Evolutionary conservation across 2,329 filamentous ascomycete genomes (phyloP).

Genomic region (Paramyrothecium roridum): DNA sequence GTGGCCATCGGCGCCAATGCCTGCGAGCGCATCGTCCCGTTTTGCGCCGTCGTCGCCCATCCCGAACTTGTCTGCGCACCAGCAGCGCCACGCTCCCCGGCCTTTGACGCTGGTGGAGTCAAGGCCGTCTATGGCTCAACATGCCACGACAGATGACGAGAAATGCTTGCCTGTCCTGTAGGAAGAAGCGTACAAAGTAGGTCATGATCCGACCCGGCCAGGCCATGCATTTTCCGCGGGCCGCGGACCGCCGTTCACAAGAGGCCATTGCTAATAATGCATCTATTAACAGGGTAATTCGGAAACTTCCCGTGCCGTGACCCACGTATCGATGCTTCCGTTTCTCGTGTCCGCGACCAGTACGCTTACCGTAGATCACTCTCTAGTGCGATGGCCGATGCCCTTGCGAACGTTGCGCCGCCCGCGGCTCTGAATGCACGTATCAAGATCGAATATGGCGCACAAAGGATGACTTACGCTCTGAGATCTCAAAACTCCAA

Average conservation of each 20-base stretch:
- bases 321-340: neutral
- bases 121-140: neutral
- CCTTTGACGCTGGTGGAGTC: too few species aligned
- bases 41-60: too few species aligned
- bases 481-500: constrained; percentile 2
- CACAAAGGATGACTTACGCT: constrained; percentile 3
- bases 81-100: too few species aligned
- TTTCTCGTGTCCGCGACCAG: neutral
- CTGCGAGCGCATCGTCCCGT: too few species aligned
- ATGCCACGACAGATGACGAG: neutral
- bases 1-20: too few species aligned
- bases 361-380: neutral
- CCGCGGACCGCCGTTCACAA: neutral
- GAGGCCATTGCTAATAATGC: neutral
- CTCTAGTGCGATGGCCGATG: neutral
- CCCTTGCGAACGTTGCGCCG: constrained; percentile 1
- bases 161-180: constrained; percentile 3
- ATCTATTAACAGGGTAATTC: neutral
- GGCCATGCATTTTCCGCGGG: neutral
- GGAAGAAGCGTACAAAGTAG: constrained; percentile 4
- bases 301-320: neutral
- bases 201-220: neutral
- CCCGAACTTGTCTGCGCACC: too few species aligned
- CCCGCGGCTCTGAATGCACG: neutral
- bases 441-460: constrained; percentile 4